These are phyloP conservation scores for Endothia cerciana DNA, from an alignment of 2,329 filamentous ascomycete species.

Conservation along the genomic window DNA sequence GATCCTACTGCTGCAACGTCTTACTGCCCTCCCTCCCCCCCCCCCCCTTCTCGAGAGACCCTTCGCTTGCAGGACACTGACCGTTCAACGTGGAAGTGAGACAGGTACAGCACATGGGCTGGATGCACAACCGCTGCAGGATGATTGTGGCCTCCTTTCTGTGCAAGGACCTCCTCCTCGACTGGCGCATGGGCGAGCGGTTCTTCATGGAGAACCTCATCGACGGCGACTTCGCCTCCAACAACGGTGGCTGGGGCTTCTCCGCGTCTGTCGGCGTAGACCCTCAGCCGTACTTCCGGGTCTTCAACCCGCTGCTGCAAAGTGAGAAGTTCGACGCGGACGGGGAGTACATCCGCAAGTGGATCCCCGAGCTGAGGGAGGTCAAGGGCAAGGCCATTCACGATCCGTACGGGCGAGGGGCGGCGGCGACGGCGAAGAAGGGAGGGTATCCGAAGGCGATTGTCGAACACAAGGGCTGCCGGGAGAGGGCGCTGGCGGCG, in stretches of 20 bases:
- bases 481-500: conserved; percentile 54
- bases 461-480: conserved; percentile 72
- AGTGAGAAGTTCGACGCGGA: conserved; percentile 83
- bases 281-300: conserved; percentile 78
- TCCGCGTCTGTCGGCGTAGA: conserved; percentile 44
- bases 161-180: conserved; percentile 77
- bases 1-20: neutral
- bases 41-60: neutral
- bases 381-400: conserved; percentile 74
- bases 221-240: conserved; percentile 79
- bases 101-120: conserved; percentile 69
- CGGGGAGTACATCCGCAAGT: conserved; percentile 80
- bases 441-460: conserved; percentile 75
- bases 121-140: conserved; percentile 84
- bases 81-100: conserved; percentile 53
- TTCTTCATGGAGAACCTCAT: conserved; percentile 83
- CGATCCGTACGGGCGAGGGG: conserved; percentile 75
- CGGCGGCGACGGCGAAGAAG: conserved; percentile 60
- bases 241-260: conserved; percentile 68
- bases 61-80: neutral
- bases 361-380: conserved; percentile 74
- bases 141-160: conserved; percentile 86
- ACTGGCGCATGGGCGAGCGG: conserved; percentile 81
- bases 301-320: conserved; percentile 86
- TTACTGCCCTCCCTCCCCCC: too few species aligned